These are phyloP conservation scores for Colletotrichum orbiculare DNA, from an alignment of 2,329 filamentous ascomycete species.

Conservation along the genomic window DNA sequence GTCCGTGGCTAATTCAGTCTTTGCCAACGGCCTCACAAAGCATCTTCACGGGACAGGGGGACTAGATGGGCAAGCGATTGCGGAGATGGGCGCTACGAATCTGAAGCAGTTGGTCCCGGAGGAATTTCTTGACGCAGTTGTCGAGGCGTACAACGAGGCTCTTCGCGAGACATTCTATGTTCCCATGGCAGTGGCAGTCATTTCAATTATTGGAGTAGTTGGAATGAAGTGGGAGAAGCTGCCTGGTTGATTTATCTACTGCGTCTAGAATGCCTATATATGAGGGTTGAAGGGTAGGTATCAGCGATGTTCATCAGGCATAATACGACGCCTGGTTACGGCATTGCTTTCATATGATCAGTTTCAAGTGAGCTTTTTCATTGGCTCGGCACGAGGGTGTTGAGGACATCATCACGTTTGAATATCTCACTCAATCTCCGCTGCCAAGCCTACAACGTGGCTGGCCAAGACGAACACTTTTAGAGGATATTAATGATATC, in stretches of 20 bases:
- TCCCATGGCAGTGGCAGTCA: constrained; percentile 53
- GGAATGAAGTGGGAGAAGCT: constrained; percentile 34
- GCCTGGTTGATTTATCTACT: constrained; percentile 1
- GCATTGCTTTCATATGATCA: too few species aligned
- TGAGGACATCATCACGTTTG: too few species aligned
- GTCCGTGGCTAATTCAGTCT: constrained; percentile 31
- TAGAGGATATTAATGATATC: too few species aligned
- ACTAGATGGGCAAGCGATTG: constrained; percentile 41
- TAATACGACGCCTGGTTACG: too few species aligned
- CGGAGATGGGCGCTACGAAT: constrained; percentile 63
- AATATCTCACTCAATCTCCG: too few species aligned
- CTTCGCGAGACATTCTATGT: constrained; percentile 72
- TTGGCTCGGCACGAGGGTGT: too few species aligned
- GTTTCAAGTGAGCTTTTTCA: too few species aligned
- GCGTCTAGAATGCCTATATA: too few species aligned
- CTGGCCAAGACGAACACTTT: too few species aligned
- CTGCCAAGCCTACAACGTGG: too few species aligned
- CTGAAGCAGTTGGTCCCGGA: constrained; percentile 62
- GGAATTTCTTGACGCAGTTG: constrained; percentile 61
- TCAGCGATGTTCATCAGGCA: too few species aligned
- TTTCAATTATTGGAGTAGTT: constrained; percentile 21
- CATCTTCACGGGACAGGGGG: constrained; percentile 44
- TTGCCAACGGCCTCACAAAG: constrained; percentile 36
- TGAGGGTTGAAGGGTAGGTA: too few species aligned
- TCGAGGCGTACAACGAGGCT: constrained; percentile 70